A percentile compares a stretch with the other conserved stretches of the same genome.
phyloP scores from a whole-genome alignment of 441 rosid species.

The Aquilaria agallochum region DNA sequence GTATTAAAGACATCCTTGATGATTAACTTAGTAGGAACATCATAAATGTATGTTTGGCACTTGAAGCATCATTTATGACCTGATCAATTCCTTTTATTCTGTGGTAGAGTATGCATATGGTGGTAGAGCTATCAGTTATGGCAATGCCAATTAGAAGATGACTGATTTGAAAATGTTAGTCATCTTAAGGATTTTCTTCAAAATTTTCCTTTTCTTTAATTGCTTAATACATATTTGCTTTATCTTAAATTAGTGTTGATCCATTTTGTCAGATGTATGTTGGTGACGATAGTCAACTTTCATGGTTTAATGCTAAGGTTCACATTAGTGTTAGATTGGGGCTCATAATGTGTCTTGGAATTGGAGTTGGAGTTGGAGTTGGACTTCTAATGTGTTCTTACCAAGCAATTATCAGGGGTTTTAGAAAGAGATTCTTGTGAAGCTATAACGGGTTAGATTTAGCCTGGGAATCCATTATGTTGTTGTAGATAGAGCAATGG shows the following conservation, averaged over 20 bases:
- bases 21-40: too few relatives aligned
- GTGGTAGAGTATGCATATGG: too few relatives aligned
- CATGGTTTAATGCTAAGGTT: conserved; percentile 99
- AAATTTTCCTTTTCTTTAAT: not conserved
- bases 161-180: too few relatives aligned
- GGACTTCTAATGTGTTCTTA: conserved; percentile 94
- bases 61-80: too few relatives aligned
- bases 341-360: conserved; percentile 91
- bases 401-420: conserved; percentile 84
- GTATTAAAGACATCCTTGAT: too few relatives aligned
- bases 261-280: conserved; percentile 30
- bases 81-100: too few relatives aligned
- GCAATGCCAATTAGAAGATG: too few relatives aligned
- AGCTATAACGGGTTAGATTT: not conserved
- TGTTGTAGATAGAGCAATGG: conserved; percentile 5
- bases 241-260: not conserved
- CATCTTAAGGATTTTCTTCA: not conserved
- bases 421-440: conserved; percentile 80
- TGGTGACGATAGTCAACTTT: conserved; percentile 88
- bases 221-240: not conserved
- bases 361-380: conserved; percentile 69
- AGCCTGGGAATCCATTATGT: not conserved
- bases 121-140: too few relatives aligned
- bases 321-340: conserved; percentile 98
- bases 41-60: too few relatives aligned